These are phyloP conservation scores for Reutealis trisperma DNA, from an alignment of 345 rosid species.

Conservation along the genomic window DNA sequence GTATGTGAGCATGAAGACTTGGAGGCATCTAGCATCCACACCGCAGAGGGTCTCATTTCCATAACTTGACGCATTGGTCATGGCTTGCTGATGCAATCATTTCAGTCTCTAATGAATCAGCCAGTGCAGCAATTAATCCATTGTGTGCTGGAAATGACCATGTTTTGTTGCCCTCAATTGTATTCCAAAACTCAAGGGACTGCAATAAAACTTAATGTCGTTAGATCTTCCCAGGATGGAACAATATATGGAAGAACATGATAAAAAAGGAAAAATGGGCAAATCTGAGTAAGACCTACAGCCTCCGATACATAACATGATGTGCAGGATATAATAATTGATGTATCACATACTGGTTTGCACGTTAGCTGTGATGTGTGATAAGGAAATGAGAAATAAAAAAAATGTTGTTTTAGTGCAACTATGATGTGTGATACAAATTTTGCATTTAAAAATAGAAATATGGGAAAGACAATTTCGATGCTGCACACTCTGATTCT, in stretches of 20 bases:
- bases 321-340: not conserved
- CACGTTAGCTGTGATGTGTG: no score
- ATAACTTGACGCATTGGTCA: conserved; percentile 36
- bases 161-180: conserved; percentile 25
- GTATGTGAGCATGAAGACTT: not conserved
- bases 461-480: not conserved
- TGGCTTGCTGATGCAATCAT: conserved; percentile 39
- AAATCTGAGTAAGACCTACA: not conserved
- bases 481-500: not conserved
- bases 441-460: not conserved
- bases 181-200: conserved; percentile 42
- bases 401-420: not conserved
- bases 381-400: not conserved
- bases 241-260: not conserved
- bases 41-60: conserved; percentile 22
- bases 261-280: not conserved
- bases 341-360: not conserved
- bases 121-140: conserved; percentile 28
- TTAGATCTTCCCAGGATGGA: not conserved
- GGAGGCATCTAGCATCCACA: not conserved
- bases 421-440: no score
- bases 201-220: conserved; percentile 14
- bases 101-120: conserved; percentile 21
- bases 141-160: conserved; percentile 29
- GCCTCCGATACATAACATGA: not conserved